These are phyloP conservation scores for Leccinum fallax DNA, from an alignment of 1,284 basidiomycete genomes.

Conservation along the genomic window DNA sequence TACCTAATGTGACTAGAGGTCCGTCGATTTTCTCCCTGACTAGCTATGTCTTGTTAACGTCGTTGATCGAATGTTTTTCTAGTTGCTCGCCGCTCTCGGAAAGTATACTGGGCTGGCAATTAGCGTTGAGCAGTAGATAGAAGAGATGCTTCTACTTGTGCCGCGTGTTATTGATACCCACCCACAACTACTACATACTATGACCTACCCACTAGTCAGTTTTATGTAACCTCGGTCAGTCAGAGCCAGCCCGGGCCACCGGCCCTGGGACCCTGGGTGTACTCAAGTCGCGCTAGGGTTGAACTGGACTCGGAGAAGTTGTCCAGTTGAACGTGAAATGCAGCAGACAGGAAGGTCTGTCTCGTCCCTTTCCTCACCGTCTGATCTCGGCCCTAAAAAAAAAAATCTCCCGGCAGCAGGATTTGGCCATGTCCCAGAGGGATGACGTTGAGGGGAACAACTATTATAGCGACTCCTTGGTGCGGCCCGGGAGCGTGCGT, in stretches of 20 bases:
- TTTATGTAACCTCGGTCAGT: background rate
- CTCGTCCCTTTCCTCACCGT: background rate
- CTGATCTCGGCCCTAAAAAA: background rate
- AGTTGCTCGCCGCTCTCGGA: background rate
- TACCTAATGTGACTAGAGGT: background rate
- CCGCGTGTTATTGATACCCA: background rate
- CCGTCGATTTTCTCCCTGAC: background rate
- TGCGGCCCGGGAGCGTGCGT: background rate
- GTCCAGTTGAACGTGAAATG: background rate
- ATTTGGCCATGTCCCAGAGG: background rate
- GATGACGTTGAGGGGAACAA: background rate
- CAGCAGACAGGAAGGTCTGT: background rate
- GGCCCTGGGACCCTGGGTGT: no score
- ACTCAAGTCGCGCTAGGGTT: background rate
- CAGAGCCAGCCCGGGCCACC: background rate
- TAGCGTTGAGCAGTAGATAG: background rate
- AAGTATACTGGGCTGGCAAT: background rate
- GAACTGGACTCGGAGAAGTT: background rate
- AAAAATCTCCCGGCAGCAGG: background rate
- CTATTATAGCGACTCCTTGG: background rate
- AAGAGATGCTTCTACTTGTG: background rate
- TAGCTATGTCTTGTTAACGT: background rate
- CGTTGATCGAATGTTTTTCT: accelerated
- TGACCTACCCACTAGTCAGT: background rate
- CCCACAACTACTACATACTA: background rate